Evolutionary conservation across 257 asterid genomes (phyloP).

Genomic region (Jaltomata sinuosa): DNA sequence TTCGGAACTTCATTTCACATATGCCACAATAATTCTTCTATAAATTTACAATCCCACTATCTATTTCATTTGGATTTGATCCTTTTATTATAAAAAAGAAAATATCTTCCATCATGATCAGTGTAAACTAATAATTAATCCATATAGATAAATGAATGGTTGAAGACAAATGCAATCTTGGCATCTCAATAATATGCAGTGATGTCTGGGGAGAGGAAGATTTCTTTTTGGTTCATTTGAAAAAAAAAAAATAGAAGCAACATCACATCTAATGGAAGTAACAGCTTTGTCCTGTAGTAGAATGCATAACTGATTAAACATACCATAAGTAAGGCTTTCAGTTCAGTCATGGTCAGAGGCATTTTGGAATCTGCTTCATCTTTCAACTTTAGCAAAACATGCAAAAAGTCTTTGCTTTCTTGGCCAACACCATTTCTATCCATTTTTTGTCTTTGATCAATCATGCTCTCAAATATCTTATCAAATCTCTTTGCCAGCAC

Average conservation of each 20-base stretch:
- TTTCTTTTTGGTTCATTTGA: not conserved
- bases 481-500: slow-evolving; percentile 35
- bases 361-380: slow-evolving; percentile 42
- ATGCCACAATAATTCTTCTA: not conserved
- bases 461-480: slow-evolving; percentile 40
- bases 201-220: not conserved
- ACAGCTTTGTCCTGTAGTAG: not conserved
- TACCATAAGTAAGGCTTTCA: slow-evolving; percentile 75
- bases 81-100: not conserved
- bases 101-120: not conserved
- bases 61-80: not conserved
- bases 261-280: not conserved
- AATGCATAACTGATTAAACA: not conserved
- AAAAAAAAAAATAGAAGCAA: not conserved
- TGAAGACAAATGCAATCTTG: not conserved
- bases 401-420: slow-evolving; percentile 48
- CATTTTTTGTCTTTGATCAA: slow-evolving; percentile 29
- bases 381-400: slow-evolving; percentile 37
- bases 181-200: not conserved
- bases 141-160: not conserved
- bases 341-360: slow-evolving; percentile 44
- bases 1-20: not conserved
- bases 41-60: too few species aligned
- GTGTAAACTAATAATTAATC: not conserved
- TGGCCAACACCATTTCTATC: not conserved